Base-by-base conservation (phyloP, 352 stramenopile genomes). In the Elongisporangium anandrum region DNA sequence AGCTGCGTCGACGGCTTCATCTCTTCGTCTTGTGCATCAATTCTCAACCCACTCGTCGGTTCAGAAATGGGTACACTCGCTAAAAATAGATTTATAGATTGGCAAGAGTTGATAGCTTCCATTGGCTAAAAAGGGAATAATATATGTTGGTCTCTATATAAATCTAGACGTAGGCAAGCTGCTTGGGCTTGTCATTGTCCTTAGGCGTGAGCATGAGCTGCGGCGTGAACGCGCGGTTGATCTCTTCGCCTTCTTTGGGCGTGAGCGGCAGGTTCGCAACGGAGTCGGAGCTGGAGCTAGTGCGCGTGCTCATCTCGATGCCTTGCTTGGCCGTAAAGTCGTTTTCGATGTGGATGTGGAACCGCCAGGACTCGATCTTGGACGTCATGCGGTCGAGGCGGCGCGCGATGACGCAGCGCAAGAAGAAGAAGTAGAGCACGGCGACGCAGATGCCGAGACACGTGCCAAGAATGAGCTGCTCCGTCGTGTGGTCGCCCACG, bases 401-500 rank as follows among this genome's bases (percentile, higher is more conserved):
- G 39, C 54, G 23, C 52, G 45, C 54, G 2, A 66, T 2, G 7
- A 53, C 4, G 21, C 57, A 77, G 38, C 70, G 73, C 48, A 79
- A 52, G 38, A 77, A 61, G 52, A 69, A 67, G 67, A 81, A 81
- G 63, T 73, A 81, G 41, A 65, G 17, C 5, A 63, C 56, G 23
- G 64, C 73, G 21, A 81, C 48, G 20, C 71, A 65, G 20, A 77
- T 23, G 22, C 73, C 73, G 39, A 79, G 54, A 12, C 57, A 62
- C 24, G 62, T 59, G 34, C 73, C 73, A 20, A 77, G 52, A 16
- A 49, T 24, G 23, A 81, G 60, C 51, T 81, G 73, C 34, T 73
- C 59, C 19, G 66, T 50, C 17, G 70, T 79, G 65, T 81, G 73
- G 58, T 81, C 73, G 19, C 73, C 73, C 13, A 81, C 59, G 57